A percentile compares a stretch with the other conserved stretches of the same genome.
Conservation (phyloP, 164 flowering plant species). For the Protea cynaroides region DNA sequence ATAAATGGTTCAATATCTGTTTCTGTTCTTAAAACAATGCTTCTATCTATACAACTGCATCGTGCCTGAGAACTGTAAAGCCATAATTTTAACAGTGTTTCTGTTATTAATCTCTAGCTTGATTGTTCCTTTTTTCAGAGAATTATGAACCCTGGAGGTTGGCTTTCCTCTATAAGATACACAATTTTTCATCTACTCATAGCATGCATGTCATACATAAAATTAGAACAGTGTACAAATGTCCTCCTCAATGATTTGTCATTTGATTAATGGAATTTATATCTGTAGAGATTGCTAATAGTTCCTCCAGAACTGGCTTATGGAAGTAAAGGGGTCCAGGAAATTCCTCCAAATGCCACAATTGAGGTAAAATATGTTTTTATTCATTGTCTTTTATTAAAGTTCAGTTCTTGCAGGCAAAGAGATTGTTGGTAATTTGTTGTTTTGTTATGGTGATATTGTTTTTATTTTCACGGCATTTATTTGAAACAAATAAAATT, state of each 20-base stretch:
- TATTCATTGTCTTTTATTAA: not conserved
- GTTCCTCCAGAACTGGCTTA: slow-evolving; percentile 95
- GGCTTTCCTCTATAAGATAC: not conserved
- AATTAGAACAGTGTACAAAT: not conserved
- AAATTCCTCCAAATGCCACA: slow-evolving; percentile 97
- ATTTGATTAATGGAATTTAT: not conserved
- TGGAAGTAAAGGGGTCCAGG: slow-evolving; percentile 95
- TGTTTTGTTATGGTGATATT: not conserved
- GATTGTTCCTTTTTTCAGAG: not conserved
- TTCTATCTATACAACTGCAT: not conserved
- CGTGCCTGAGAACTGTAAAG: not conserved
- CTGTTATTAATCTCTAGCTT: not conserved
- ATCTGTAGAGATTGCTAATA: slow-evolving; percentile 65
- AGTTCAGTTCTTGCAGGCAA: not conserved
- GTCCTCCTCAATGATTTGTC: not conserved
- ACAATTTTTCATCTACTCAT: not conserved
- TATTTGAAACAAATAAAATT: no score
- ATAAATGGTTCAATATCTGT: no score
- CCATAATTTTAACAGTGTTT: not conserved
- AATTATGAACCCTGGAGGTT: not conserved
- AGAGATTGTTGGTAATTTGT: not conserved
- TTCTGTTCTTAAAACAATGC: no score
- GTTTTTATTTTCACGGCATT: not conserved
- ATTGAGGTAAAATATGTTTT: slow-evolving; percentile 54
- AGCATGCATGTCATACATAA: not conserved